These are phyloP conservation scores for Saccharomycopsis javanensis DNA, from an alignment of 805 yeast genomes.

Conservation along the genomic window DNA sequence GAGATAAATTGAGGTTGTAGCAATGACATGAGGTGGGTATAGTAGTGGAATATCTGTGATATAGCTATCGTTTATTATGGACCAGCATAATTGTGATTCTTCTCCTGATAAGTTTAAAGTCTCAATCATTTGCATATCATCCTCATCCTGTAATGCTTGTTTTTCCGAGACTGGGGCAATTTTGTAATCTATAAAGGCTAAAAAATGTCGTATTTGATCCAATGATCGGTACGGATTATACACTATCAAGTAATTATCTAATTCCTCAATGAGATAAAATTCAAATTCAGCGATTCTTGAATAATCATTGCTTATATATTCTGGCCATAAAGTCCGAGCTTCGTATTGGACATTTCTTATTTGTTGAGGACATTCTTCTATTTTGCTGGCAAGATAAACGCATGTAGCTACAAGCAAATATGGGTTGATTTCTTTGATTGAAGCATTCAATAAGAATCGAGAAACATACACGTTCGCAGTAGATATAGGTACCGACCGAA, in stretches of 20 bases:
- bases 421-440: constrained; percentile 71
- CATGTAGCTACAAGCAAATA: constrained; percentile 77
- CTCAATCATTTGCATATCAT: not conserved
- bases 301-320: constrained; percentile 82
- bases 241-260: constrained; percentile 59
- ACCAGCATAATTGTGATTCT: constrained; percentile 83
- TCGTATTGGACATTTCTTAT: constrained; percentile 75
- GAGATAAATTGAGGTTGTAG: constrained; percentile 71
- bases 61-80: constrained; percentile 79
- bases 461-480: constrained; percentile 81
- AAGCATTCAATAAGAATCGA: constrained; percentile 65
- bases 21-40: constrained; percentile 84
- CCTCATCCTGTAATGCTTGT: not conserved
- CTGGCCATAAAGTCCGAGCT: constrained; percentile 90
- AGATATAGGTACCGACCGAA: constrained; percentile 76
- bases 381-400: constrained; percentile 82
- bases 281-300: constrained; percentile 93
- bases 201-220: constrained; percentile 38
- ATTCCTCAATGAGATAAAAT: constrained; percentile 83
- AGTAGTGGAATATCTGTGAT: constrained; percentile 77
- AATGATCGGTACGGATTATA: constrained; percentile 69
- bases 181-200: constrained; percentile 25
- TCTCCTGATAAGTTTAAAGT: constrained; percentile 37
- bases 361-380: constrained; percentile 93
- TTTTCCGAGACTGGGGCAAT: not conserved